Conservation (phyloP, 2,329 filamentous ascomycete genomes). For the Erysiphe pulchra region DNA sequence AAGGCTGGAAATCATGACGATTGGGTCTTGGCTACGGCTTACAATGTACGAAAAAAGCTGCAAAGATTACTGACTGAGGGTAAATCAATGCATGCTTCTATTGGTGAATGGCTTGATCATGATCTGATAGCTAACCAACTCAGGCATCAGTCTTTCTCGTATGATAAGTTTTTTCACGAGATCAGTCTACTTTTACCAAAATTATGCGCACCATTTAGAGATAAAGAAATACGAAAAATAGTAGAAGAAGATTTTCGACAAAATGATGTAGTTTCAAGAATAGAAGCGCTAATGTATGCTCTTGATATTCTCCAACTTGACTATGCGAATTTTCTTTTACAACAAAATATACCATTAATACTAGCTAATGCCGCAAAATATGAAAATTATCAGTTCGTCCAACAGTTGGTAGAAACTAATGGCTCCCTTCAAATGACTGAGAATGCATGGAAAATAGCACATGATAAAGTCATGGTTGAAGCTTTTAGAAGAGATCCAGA, state of each 20-base stretch:
- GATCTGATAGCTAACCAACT: conserved; percentile 47
- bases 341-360: conserved; percentile 43
- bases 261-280: conserved; percentile 45
- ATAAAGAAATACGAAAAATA: conserved; percentile 45
- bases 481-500: conserved; percentile 42
- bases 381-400: conserved; percentile 45
- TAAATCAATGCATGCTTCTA: conserved; percentile 48
- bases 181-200: conserved; percentile 53
- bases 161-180: conserved; percentile 54
- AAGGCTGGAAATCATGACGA: conserved; percentile 36
- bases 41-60: conserved; percentile 45
- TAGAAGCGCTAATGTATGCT: conserved; percentile 49
- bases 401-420: conserved; percentile 31
- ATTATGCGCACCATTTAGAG: conserved; percentile 58
- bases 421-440: conserved; percentile 32
- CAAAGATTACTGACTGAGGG: conserved; percentile 44
- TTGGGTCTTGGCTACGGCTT: conserved; percentile 45
- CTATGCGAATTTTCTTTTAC: conserved; percentile 59
- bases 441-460: conserved; percentile 37
- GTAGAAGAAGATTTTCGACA: conserved; percentile 32
- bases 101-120: conserved; percentile 49
- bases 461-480: conserved; percentile 38
- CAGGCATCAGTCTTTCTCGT: conserved; percentile 47
- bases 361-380: conserved; percentile 47
- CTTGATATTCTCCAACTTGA: conserved; percentile 58